A percentile compares a stretch with the other conserved stretches of the same genome.
These are phyloP conservation scores for Arachis monticola DNA, from an alignment of 331 rosid species.

Conservation along the genomic window DNA sequence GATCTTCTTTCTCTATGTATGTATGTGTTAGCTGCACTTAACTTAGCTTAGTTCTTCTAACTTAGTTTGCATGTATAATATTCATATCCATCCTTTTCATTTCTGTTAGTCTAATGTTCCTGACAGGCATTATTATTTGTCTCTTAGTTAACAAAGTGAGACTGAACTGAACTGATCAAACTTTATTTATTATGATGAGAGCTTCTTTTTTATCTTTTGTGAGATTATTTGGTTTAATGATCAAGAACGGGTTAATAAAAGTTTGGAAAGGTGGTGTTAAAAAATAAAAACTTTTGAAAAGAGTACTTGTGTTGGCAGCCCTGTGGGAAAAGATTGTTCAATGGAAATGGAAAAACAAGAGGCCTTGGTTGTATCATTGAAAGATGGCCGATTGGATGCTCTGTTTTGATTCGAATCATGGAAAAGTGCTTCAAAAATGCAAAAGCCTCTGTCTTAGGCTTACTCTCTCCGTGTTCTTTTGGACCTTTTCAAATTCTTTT, in stretches of 20 bases:
- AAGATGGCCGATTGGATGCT: constrained; percentile 40
- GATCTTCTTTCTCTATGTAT: constrained; percentile 36
- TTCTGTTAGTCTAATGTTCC: background rate
- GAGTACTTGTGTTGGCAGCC: constrained; percentile 17
- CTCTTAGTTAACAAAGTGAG: constrained; percentile 13
- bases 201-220: background rate
- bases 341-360: constrained; percentile 29
- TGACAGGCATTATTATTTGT: constrained; percentile 8
- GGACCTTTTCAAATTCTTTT: constrained; percentile 42
- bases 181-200: constrained; percentile 19
- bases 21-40: constrained; percentile 36
- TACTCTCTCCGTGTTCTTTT: constrained; percentile 37
- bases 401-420: constrained; percentile 39
- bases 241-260: constrained; percentile 20
- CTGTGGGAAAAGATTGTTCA: constrained; percentile 41
- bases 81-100: constrained; percentile 36
- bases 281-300: constrained; percentile 35
- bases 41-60: constrained; percentile 44
- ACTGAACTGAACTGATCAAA: constrained; percentile 12
- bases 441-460: constrained; percentile 40
- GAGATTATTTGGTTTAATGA: background rate
- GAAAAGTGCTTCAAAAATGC: constrained; percentile 35
- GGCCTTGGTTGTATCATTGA: constrained; percentile 35
- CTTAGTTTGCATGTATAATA: constrained; percentile 48
- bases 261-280: constrained; percentile 33